A percentile compares a stretch with the other conserved stretches of the same genome.
Evolutionary conservation across 495 filamentous ascomycete species (phyloP).

Genomic region (Neurospora sp.): DNA sequence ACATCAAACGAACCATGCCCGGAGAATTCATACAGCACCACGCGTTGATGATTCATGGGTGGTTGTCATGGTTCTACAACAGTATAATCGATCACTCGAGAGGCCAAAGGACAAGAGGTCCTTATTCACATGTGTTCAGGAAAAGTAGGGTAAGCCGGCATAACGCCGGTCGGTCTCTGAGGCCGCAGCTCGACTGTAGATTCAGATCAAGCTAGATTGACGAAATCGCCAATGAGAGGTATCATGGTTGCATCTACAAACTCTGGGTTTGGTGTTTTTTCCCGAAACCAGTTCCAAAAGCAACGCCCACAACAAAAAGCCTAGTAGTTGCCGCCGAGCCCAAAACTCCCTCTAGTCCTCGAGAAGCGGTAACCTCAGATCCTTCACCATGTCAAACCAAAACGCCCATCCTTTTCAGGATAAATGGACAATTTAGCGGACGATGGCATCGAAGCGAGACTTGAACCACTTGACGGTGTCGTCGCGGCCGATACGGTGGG

Average conservation of each 20-base stretch:
- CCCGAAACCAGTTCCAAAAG: neutral
- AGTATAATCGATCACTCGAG: neutral
- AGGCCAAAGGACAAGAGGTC: neutral
- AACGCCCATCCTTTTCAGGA: conserved; percentile 18
- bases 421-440: conserved; percentile 53
- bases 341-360: conserved; percentile 8
- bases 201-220: conserved; percentile 32
- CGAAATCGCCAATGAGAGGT: conserved; percentile 21
- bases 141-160: conserved; percentile 41
- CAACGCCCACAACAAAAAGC: conserved; percentile 13
- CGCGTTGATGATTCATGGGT: neutral
- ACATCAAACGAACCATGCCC: neutral
- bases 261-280: neutral
- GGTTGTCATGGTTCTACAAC: neutral
- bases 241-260: conserved; percentile 17
- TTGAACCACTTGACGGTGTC: conserved; percentile 99
- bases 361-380: conserved; percentile 13
- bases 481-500: conserved; percentile 81
- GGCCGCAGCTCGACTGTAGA: conserved; percentile 46
- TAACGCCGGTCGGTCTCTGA: conserved; percentile 52
- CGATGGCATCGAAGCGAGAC: conserved; percentile 96
- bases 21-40: neutral
- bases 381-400: conserved; percentile 19
- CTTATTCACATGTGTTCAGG: conserved; percentile 5
- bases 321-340: conserved; percentile 3